Base-by-base conservation (phyloP, 73 alveolate species). In the Tetrahymena malaccensis region DNA sequence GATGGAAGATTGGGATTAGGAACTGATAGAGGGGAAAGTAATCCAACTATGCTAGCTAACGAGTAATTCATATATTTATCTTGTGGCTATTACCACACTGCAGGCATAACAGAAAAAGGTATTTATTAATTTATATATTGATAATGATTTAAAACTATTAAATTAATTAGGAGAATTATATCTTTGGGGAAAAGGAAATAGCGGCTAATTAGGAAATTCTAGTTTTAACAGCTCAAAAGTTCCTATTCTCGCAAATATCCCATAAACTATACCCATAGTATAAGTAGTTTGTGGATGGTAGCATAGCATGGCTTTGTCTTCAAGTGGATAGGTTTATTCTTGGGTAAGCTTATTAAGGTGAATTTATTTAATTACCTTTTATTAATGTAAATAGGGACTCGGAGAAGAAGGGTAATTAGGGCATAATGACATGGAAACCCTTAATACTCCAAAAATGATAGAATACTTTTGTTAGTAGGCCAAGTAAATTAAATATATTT, bases 11-110 rank as follows among this genome's bases (percentile, higher is more conserved):
- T 97, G 37, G 99, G 99, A 34, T 97, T 96, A 96, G 98, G 98
- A 5, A 94, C 96, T 21, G 97, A 97, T 85, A 55, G 94, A 21
- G 95, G 96, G 56, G 97, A 93, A 57, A 37, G 96, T 22, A 55
- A 44, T 34, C 96, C 97, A 31, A 55, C 43, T 55, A 95, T 55
- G 55, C 1, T 93, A 37, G 34, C 13, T 55, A 58, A 37, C 22
- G 35, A 56, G 93, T 43, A 55, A 50, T 83, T 93, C 1, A 43
- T 50, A 44, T 40, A 31, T 37, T 43, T 93, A 16, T 34, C 97
- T 37, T 98, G 99, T 43, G 99, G 99, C 4, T 97, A 98, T 95
- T 98, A 99, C 94, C 99, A 99, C 96, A 97, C 99, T 93, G 99
- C 99, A 94, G 99, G 99, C 0, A 98, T 99, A 38, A 97, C 89